Conservation (phyloP, 306 rosid genomes). For the Sphenostylis stenocarpa region DNA sequence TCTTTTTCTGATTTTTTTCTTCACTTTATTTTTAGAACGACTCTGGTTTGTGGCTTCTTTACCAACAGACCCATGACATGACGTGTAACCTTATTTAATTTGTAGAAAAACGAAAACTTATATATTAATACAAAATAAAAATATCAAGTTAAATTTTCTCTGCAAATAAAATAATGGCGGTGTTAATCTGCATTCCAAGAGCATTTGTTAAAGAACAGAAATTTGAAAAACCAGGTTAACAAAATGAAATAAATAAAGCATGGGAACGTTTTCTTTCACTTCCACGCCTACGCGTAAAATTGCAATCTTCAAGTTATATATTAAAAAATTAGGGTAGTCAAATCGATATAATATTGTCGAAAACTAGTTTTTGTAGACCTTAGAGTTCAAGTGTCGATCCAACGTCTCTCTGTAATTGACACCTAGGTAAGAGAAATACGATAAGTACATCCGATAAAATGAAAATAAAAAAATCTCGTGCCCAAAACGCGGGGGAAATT, state of each 20-base stretch:
- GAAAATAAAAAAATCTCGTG: too few relatives aligned
- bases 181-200: neutral
- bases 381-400: neutral
- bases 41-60: neutral
- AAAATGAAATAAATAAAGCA: neutral
- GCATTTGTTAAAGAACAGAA: too few relatives aligned
- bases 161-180: neutral
- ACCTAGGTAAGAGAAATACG: neutral
- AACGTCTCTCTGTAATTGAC: neutral
- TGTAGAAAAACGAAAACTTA: neutral
- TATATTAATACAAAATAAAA: neutral
- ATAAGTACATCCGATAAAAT: neutral
- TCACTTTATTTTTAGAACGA: neutral
- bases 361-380: neutral
- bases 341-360: neutral
- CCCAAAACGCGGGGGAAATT: too few relatives aligned
- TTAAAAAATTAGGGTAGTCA: neutral
- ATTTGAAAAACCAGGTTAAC: neutral
- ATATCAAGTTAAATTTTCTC: neutral
- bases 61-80: conserved; percentile 11
- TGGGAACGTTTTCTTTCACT: neutral
- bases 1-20: neutral
- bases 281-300: neutral
- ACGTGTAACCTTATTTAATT: neutral
- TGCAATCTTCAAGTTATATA: neutral